Evolutionary conservation across 768 basidiomycete genomes (phyloP), one percentile per base, ranked within the genome.

Genomic region (Suillus subaureus): DNA sequence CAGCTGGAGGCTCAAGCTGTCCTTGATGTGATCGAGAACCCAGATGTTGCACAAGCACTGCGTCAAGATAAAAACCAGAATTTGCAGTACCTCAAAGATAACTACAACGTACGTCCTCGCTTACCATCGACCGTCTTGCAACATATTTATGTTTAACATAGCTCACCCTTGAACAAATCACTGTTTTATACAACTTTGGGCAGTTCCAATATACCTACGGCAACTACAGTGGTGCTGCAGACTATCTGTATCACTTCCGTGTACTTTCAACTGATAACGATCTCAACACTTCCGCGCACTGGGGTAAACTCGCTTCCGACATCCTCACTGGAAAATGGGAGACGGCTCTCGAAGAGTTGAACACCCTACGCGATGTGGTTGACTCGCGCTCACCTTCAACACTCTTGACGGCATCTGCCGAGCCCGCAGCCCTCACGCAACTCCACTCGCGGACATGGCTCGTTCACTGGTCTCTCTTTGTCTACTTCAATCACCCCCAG

Each of bases 171-270:
- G 96, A 97, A 66, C 94, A 97, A 87, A 97, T 99, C 75, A 93
- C 90, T 51, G 93, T 93, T 1, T 83, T 99, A 11, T 99, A 99
- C 83, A 94, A 96, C 80, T 98, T 97, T 79, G 97, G 97, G 62
- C 92, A 98, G 75, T 99, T 96, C 82, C 96, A 97, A 80, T 99
- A 94, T 80, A 93, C 97, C n/a, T 94, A 94, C 77, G 97, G 97
- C 52, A 94, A 95, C 78, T 99, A 99, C 83, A 91, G 89, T 71
- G 93, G 93, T 58, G 96, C 97, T 18, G 96, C 96, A 57, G 95
- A 98, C 79, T 99, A 97, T 81, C 85, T 99, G 64, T 98, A 99
- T 83, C 97, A 99, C 76, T 99, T 99, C 85, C 94, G 96, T 64
- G 91, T 99, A 28, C 89, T 99, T 67, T 97, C 96, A 57, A 97